phyloP scores from a whole-genome alignment of 176 grass and related monocot genomes.

The Eragrostis nindensis region DNA sequence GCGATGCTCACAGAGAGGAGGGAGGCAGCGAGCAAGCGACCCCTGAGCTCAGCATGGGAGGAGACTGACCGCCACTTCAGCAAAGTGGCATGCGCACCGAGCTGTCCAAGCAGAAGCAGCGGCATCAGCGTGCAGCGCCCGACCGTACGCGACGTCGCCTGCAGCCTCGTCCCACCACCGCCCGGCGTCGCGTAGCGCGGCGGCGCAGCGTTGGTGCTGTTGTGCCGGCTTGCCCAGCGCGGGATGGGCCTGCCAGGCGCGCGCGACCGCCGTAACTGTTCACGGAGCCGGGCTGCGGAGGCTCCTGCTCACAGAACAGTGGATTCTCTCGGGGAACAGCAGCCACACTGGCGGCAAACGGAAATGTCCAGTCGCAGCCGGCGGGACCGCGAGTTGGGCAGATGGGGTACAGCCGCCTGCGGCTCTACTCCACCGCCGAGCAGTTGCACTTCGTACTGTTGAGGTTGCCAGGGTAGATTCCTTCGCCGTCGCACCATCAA shows the following conservation, averaged over 20 bases:
- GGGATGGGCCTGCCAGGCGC: neutral
- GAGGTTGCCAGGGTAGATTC: neutral
- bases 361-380: neutral
- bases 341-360: neutral
- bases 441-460: neutral
- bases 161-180: constrained; percentile 11
- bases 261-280: constrained; percentile 12
- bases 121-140: neutral
- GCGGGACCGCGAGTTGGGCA: neutral
- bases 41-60: constrained; percentile 29
- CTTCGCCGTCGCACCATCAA: neutral
- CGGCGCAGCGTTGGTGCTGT: neutral
- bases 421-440: neutral
- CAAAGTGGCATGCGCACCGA: neutral
- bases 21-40: neutral
- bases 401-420: neutral
- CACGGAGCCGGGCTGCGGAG: neutral
- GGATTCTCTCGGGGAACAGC: neutral
- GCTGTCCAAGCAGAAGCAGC: neutral
- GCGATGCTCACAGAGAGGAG: no score
- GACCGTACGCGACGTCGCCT: neutral
- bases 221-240: neutral
- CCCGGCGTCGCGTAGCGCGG: constrained; percentile 31
- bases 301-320: neutral
- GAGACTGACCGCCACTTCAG: neutral